Percentiles rank a stretch among this genome's conserved stretches.
phyloP scores from a whole-genome alignment of 768 basidiomycete genomes.

The Naganishia kalamii region DNA sequence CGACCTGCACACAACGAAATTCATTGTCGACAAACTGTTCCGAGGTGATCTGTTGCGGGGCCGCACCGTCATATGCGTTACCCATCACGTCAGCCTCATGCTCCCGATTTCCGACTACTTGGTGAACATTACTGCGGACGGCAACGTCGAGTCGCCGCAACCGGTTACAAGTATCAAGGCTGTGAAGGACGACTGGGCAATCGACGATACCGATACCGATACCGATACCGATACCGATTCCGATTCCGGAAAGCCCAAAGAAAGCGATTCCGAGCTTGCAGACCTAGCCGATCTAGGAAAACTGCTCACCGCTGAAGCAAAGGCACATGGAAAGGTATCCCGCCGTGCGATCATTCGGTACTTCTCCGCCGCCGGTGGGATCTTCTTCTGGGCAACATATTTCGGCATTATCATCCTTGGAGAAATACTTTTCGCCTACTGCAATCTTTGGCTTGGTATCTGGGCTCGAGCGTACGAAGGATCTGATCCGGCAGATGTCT shows the following conservation, averaged over 20 bases:
- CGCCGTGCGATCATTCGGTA: constrained; percentile 35
- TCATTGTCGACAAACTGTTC: constrained; percentile 54
- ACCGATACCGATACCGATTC: constrained; percentile 15
- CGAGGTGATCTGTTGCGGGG: constrained; percentile 51
- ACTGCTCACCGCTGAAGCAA: constrained; percentile 44
- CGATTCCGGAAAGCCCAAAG: constrained; percentile 16
- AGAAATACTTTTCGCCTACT: constrained; percentile 35
- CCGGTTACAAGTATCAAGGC: constrained; percentile 32
- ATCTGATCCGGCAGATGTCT: constrained; percentile 31
- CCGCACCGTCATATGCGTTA: constrained; percentile 55
- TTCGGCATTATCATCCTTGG: constrained; percentile 35
- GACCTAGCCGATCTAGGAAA: constrained; percentile 34
- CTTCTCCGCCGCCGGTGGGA: constrained; percentile 42
- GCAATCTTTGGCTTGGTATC: constrained; percentile 42
- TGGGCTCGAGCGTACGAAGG: constrained; percentile 43
- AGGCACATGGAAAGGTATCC: constrained; percentile 44
- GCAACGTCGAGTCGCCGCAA: constrained; percentile 35
- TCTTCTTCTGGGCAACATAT: constrained; percentile 44
- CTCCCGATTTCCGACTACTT: constrained; percentile 44
- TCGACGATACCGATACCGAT: too few species aligned
- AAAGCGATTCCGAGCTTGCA: constrained; percentile 1
- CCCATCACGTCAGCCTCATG: constrained; percentile 46
- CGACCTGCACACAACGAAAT: constrained; percentile 56
- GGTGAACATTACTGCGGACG: constrained; percentile 38
- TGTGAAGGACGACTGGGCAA: too few species aligned